Base-by-base conservation (phyloP, 164 flowering plant genomes). In the Tetrastigma voinierianum region DNA sequence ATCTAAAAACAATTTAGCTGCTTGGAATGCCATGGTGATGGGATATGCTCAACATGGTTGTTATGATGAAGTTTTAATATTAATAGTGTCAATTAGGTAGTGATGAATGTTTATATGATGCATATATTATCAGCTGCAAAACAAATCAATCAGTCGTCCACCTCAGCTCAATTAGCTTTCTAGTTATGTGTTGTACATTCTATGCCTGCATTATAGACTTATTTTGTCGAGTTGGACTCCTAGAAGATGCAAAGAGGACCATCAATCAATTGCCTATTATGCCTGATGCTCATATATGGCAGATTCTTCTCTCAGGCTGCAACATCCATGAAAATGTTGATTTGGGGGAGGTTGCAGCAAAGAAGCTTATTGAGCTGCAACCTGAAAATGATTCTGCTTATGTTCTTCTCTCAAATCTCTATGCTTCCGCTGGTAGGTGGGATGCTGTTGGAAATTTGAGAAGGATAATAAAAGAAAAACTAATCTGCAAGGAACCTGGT, bases 11-110 rank as follows among this genome's bases (percentile, higher is more conserved):
- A 81, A 76, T 60, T 66, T 83, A 76, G 84, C 78, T 40, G 76
- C 80, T 46, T 81, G 84, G 78, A 83, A 83, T 76, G 83, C 84
- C 10, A 73, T 83, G 81, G 76, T 83, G 20, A 76, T 72, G 70
- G 87, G 82, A 61, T 77, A 74, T 70, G 80, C 87, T 70, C 82
- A 81, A 46, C 84, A 79, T 72, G 83, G 84, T 18, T 57, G 64
- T 57, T 58, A 46, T 70, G 11, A 66, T 2, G 67, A 73, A 55
- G 81, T 67, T 21, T 69, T 61, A n/a, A n/a, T n/a, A n/a, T n/a
- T n/a, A n/a, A n/a, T n/a, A n/a, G n/a, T n/a, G n/a, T n/a, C n/a
- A n/a, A n/a, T n/a, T n/a, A n/a, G n/a, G n/a, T n/a, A n/a, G n/a
- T n/a, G n/a, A n/a, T n/a, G n/a, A n/a, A n/a, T n/a, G n/a, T n/a